Percentiles rank a stretch among this genome's conserved stretches.
Evolutionary conservation across 257 asterid species (phyloP).

Genomic region (Plantago elongata): DNA sequence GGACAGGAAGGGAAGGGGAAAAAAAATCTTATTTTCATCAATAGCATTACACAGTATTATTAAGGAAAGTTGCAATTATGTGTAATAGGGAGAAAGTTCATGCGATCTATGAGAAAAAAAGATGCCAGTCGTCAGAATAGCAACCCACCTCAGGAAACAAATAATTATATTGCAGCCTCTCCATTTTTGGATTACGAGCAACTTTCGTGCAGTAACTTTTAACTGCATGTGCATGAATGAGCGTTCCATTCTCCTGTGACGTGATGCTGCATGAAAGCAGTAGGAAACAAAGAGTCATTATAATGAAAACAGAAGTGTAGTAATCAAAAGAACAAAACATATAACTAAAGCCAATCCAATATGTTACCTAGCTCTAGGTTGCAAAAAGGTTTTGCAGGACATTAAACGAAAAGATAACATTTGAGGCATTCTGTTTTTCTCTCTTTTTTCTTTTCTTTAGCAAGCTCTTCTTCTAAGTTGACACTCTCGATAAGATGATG

Average conservation of each 20-base stretch:
- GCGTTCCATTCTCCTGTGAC: slow-evolving; percentile 27
- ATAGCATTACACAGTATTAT: too few species aligned
- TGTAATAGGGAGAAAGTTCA: too few species aligned
- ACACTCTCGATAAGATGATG: slow-evolving; percentile 2
- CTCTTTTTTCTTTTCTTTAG: slow-evolving; percentile 21
- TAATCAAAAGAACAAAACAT: not conserved
- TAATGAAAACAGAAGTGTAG: not conserved
- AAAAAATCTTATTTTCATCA: too few species aligned
- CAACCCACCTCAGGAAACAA: slow-evolving; percentile 79
- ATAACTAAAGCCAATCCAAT: slow-evolving; percentile 1
- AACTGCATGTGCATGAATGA: slow-evolving; percentile 32
- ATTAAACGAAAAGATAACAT: slow-evolving; percentile 26
- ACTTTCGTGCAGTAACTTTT: slow-evolving; percentile 57
- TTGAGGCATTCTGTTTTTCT: too few species aligned
- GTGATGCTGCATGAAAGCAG: slow-evolving; percentile 37
- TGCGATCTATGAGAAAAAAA: not conserved
- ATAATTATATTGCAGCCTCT: slow-evolving; percentile 65
- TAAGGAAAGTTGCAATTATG: too few species aligned
- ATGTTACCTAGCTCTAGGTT: slow-evolving; percentile 41
- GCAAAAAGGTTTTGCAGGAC: slow-evolving; percentile 36
- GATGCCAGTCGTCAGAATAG: not conserved
- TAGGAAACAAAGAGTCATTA: slow-evolving; percentile 1
- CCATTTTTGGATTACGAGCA: slow-evolving; percentile 64
- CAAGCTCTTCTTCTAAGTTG: not conserved
- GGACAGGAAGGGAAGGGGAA: too few species aligned